Percentiles rank a stretch among this genome's conserved stretches.
Evolutionary conservation across 805 yeast genomes (phyloP).

Genomic region (Diddensiella transvaalensis): DNA sequence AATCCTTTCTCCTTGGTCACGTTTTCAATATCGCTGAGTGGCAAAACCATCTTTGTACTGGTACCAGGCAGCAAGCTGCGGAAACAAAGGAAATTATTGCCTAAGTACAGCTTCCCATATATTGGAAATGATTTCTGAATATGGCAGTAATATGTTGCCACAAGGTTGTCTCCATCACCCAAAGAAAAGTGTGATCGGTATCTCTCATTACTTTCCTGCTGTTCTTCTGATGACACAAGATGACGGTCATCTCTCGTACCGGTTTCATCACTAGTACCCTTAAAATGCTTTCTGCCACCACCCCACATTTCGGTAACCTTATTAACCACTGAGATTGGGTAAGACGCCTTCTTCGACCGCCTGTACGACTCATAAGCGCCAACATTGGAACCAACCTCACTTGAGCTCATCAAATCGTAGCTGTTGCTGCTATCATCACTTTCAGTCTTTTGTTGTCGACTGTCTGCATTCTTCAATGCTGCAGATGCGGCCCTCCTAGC

Average conservation of each 20-base stretch:
- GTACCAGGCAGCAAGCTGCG: constrained; percentile 76
- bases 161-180: constrained; percentile 45
- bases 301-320: constrained; percentile 51
- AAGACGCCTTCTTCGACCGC: constrained; percentile 33
- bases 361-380: background rate
- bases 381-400: constrained; percentile 5
- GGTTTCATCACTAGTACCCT: constrained; percentile 22
- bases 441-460: background rate
- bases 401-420: constrained; percentile 15
- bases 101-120: constrained; percentile 79
- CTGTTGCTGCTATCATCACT: constrained; percentile 15
- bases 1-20: constrained; percentile 66
- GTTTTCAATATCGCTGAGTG: constrained; percentile 66
- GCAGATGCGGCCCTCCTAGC: constrained; percentile 11
- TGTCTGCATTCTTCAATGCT: constrained; percentile 5
- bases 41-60: constrained; percentile 76
- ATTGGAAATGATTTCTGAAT: constrained; percentile 68
- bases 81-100: constrained; percentile 68
- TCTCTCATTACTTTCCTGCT: constrained; percentile 49
- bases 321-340: constrained; percentile 30
- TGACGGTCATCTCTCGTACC: constrained; percentile 42
- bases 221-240: constrained; percentile 43
- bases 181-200: constrained; percentile 67
- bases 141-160: constrained; percentile 69
- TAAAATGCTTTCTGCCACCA: constrained; percentile 62